Conservation (phyloP, 352 stramenopile genomes). For the Phytopythium litorale region DNA sequence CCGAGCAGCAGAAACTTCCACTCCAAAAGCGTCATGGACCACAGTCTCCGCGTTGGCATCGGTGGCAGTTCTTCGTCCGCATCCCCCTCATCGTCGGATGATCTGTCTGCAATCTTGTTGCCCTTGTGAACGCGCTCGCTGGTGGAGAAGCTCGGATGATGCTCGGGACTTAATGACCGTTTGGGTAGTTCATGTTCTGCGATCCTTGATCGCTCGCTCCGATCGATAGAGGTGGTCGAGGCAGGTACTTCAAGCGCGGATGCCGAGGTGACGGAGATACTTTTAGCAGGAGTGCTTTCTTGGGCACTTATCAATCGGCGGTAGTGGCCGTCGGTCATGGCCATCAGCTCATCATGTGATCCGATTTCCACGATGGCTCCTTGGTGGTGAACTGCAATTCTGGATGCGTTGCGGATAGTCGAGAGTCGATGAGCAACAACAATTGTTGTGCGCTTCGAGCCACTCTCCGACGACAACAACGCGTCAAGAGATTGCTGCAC, state of each 20-base stretch:
- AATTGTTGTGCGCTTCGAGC: slow-evolving; percentile 77
- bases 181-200: background rate
- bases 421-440: slow-evolving; percentile 93
- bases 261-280: background rate
- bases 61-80: background rate
- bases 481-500: slow-evolving; percentile 80
- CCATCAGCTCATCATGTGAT: slow-evolving; percentile 91
- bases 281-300: slow-evolving; percentile 4
- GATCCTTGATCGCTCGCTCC: background rate
- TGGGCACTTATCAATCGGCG: slow-evolving; percentile 36
- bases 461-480: slow-evolving; percentile 19
- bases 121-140: background rate
- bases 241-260: background rate
- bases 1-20: slow-evolving; percentile 45
- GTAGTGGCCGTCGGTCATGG: slow-evolving; percentile 40
- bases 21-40: slow-evolving; percentile 38
- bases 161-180: background rate
- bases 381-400: slow-evolving; percentile 94
- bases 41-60: slow-evolving; percentile 27
- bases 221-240: background rate
- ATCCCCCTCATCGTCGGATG: background rate
- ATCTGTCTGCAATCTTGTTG: background rate
- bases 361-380: slow-evolving; percentile 91
- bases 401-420: slow-evolving; percentile 92
- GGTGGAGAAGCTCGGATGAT: background rate